These are phyloP conservation scores for Tetraselmis striata DNA, from an alignment of 139 green algal genomes.

Conservation along the genomic window DNA sequence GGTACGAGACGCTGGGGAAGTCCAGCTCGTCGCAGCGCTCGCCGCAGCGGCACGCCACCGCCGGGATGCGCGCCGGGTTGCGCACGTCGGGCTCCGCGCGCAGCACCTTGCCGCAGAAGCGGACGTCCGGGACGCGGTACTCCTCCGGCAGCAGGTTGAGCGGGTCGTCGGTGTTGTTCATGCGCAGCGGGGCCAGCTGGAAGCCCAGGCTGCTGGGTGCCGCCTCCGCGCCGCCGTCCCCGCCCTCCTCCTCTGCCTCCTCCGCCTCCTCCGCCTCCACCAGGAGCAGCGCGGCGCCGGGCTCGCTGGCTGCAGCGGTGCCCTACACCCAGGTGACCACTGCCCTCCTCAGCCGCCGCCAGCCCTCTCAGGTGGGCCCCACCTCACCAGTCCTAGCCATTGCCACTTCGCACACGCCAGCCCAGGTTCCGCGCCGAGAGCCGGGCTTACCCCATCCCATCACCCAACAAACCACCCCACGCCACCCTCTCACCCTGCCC, in stretches of 20 bases:
- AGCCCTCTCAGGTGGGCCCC: too few species aligned
- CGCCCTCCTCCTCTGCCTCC: not conserved
- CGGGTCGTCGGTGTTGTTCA: not conserved
- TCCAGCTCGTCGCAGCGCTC: not conserved
- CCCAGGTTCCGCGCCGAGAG: too few species aligned
- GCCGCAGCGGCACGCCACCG: not conserved
- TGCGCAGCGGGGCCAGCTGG: not conserved
- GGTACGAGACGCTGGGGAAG: not conserved
- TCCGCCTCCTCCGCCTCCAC: not conserved
- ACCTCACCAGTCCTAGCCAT: too few species aligned
- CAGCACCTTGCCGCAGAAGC: not conserved
- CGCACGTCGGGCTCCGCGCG: not conserved
- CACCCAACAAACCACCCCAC: too few species aligned
- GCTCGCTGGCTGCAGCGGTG: too few species aligned
- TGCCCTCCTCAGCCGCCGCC: too few species aligned
- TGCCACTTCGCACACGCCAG: too few species aligned
- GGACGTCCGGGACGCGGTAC: not conserved
- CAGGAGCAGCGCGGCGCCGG: too few species aligned
- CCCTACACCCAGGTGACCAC: too few species aligned
- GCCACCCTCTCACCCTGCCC: too few species aligned
- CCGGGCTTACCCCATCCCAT: too few species aligned
- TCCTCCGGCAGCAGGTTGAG: not conserved
- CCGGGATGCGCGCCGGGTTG: not conserved
- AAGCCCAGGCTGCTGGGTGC: not conserved
- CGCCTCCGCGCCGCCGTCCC: not conserved